Evolutionary conservation across 306 rosid genomes (phyloP), one percentile per base, ranked within the genome.

Genomic region (Lagenaria siceraria): DNA sequence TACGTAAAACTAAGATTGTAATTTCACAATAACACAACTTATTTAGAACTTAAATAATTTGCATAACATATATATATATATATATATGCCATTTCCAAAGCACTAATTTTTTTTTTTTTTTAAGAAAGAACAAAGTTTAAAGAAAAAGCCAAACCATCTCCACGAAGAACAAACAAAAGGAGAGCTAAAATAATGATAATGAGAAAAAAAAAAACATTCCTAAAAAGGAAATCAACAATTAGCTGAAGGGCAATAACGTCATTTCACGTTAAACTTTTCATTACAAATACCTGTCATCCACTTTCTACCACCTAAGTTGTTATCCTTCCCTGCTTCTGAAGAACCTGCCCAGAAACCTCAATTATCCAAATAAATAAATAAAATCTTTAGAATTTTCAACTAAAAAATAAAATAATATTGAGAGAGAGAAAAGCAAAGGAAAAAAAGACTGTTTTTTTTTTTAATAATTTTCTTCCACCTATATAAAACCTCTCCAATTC

Each of bases 401-500:
- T 22, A 14, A 24, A 46, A 46, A 3, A 13, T 43, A 43, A 70
- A 71, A 48, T 71, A 71, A 24, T 12, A 21, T n/a, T 15, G n/a
- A 64, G 4, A 35, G 9, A 21, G 6, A 42, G n/a, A 68, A 52
- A 40, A 40, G 46, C n/a, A 10, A 10, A 7, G 2, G 15, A 40
- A 66, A 38, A 13, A 40, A 33, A 33, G 48, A 35, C 66, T 10
- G 10, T 11, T 70, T 31, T 46, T 24, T 5, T 4, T 12, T 79
- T 91, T 31, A 94, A 89, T 91, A 93, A 78, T 90, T 89, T 96
- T 62, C 0, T 21, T 35, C 42, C 8, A 18, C 76, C 87, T 87
- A 92, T 89, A 83, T 82, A 77, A 63, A 29, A 76, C 82, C 73
- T 6, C 25, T 40, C 9, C 74, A 48, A 69, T 77, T 14, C 35